phyloP scores from a whole-genome alignment of 441 rosid species.

The Brassica hybrid region DNA sequence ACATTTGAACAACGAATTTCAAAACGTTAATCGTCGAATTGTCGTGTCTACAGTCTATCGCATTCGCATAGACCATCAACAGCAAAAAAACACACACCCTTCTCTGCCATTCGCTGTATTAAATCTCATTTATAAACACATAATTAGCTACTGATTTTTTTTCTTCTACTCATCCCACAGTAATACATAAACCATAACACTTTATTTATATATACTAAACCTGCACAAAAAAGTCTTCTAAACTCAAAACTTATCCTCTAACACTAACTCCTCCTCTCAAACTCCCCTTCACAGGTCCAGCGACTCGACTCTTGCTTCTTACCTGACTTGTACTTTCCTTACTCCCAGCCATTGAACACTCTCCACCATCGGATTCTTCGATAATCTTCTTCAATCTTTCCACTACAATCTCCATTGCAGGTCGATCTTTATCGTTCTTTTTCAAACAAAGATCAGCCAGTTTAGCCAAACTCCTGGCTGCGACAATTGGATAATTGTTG shows the following conservation, averaged over 20 bases:
- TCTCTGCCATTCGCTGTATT: neutral
- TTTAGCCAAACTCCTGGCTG: constrained; percentile 65
- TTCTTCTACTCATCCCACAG: neutral
- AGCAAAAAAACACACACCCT: neutral
- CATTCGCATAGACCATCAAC: neutral
- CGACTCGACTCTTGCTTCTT: constrained; percentile 18
- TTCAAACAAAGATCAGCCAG: constrained; percentile 71
- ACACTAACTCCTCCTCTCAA: constrained; percentile 42
- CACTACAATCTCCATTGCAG: constrained; percentile 67
- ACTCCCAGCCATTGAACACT: constrained; percentile 9
- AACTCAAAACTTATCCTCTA: constrained; percentile 31
- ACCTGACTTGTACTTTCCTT: constrained; percentile 30
- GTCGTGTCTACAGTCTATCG: neutral
- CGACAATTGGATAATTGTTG: constrained; percentile 52
- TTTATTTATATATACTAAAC: neutral
- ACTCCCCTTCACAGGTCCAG: constrained; percentile 26
- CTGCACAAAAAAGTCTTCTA: neutral
- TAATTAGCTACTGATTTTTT: neutral
- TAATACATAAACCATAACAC: neutral
- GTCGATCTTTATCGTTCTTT: constrained; percentile 69
- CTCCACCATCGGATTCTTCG: constrained; percentile 44
- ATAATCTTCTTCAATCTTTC: constrained; percentile 59
- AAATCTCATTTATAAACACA: neutral
- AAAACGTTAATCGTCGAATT: neutral
- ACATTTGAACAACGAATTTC: neutral